These are phyloP conservation scores for Talaromyces trachyspermus DNA, from an alignment of 495 filamentous ascomycete species.

Conservation along the genomic window DNA sequence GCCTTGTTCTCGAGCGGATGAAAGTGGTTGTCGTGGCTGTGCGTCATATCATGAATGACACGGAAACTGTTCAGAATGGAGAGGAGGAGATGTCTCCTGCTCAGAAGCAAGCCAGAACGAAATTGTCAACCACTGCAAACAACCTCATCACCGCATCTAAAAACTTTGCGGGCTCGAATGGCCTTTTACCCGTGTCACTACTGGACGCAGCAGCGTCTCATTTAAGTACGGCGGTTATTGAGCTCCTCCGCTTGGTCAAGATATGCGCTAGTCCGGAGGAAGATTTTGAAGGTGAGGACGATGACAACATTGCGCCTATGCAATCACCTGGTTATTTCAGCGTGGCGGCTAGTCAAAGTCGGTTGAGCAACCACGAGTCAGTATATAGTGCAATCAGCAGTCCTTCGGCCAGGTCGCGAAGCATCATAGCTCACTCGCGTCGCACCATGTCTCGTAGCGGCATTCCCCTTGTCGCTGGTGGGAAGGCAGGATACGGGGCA, in stretches of 20 bases:
- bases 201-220: constrained; percentile 95
- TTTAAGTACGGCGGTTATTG: constrained; percentile 75
- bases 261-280: constrained; percentile 66
- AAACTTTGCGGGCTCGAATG: constrained; percentile 72
- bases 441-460: constrained; percentile 15
- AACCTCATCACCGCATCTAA: constrained; percentile 91
- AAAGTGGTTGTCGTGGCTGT: constrained; percentile 74
- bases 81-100: constrained; percentile 33
- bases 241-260: constrained; percentile 75
- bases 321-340: constrained; percentile 44
- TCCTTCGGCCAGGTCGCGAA: constrained; percentile 28
- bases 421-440: constrained; percentile 13
- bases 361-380: constrained; percentile 42
- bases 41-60: constrained; percentile 70
- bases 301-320: constrained; percentile 28
- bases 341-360: constrained; percentile 35
- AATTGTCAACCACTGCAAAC: constrained; percentile 86
- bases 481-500: constrained; percentile 27
- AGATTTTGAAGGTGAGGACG: constrained; percentile 68
- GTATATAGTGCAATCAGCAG: constrained; percentile 48
- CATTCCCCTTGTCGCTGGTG: constrained; percentile 18
- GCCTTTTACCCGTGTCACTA: constrained; percentile 89
- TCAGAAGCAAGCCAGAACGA: constrained; percentile 60
- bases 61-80: constrained; percentile 49
- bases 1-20: constrained; percentile 67